Conservation (phyloP, 2,329 filamentous ascomycete genomes). For the Tolypocladium pustulatum region DNA sequence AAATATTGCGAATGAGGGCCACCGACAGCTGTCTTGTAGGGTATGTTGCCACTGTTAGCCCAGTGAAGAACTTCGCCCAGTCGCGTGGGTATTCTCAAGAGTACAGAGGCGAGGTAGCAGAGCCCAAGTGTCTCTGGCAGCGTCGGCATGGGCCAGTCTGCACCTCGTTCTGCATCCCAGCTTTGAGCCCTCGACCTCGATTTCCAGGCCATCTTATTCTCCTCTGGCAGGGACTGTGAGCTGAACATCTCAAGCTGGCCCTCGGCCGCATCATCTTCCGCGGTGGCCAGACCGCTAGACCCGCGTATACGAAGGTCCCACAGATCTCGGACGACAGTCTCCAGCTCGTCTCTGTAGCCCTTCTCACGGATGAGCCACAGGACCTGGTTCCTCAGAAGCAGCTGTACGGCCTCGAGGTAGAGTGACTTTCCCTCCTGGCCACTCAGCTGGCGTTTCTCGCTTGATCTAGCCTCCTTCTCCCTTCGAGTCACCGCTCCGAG, state of each 20-base stretch:
- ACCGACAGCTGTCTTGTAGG: slow-evolving; percentile 59
- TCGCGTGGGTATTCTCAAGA: slow-evolving; percentile 67
- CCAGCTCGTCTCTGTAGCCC: slow-evolving; percentile 60
- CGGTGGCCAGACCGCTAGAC: slow-evolving; percentile 24
- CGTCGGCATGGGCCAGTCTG: slow-evolving; percentile 48
- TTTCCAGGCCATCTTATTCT: slow-evolving; percentile 16
- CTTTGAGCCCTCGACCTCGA: slow-evolving; percentile 23
- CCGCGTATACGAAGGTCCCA: slow-evolving; percentile 62
- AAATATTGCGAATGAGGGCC: background rate
- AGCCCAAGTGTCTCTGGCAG: slow-evolving; percentile 66
- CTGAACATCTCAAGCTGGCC: slow-evolving; percentile 25
- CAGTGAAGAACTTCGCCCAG: slow-evolving; percentile 63
- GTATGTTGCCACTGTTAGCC: slow-evolving; percentile 55
- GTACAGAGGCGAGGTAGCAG: slow-evolving; percentile 67
- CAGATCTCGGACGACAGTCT: slow-evolving; percentile 70
- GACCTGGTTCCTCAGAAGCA: slow-evolving; percentile 75
- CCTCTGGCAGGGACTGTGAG: slow-evolving; percentile 20
- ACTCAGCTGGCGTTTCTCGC: slow-evolving; percentile 42
- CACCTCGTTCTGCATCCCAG: slow-evolving; percentile 33
- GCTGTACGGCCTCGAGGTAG: slow-evolving; percentile 74
- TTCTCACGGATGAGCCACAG: slow-evolving; percentile 59
- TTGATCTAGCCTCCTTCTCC: slow-evolving; percentile 46
- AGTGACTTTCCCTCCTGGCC: slow-evolving; percentile 65
- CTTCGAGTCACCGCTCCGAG: slow-evolving; percentile 44
- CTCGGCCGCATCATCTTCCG: slow-evolving; percentile 12